Conservation (phyloP, 768 basidiomycete genomes). For the Termitomyces sp. region DNA sequence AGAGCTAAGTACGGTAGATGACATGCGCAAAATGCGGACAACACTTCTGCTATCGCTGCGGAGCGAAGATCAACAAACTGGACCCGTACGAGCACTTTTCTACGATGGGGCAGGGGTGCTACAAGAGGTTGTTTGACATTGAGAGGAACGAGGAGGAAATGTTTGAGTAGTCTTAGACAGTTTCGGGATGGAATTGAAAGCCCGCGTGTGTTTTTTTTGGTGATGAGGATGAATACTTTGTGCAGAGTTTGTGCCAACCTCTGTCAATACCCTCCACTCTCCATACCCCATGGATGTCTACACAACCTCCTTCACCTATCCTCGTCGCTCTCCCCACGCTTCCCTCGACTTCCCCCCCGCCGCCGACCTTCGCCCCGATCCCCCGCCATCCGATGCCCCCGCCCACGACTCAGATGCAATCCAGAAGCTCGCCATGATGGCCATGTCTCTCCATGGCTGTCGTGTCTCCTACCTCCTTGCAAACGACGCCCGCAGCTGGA, state of each 20-base stretch:
- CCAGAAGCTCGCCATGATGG: constrained; percentile 71
- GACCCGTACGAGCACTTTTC: constrained; percentile 73
- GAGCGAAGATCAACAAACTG: constrained; percentile 36
- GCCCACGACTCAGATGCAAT: constrained; percentile 66
- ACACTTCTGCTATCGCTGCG: constrained; percentile 86
- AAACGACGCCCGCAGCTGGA: constrained; percentile 74
- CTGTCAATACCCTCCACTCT: constrained; percentile 49
- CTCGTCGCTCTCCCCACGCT: constrained; percentile 71
- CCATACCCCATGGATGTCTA: constrained; percentile 82
- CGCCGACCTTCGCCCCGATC: constrained; percentile 37
- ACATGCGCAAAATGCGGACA: constrained; percentile 66
- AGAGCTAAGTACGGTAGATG: constrained; percentile 45
- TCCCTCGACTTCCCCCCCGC: constrained; percentile 57
- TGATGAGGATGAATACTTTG: constrained; percentile 2
- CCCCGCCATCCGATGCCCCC: constrained; percentile 31
- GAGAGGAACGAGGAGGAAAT: constrained; percentile 20
- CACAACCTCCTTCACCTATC: constrained; percentile 91
- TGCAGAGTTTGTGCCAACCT: constrained; percentile 30
- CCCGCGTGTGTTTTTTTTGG: constrained; percentile 29
- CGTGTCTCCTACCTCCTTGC: constrained; percentile 75
- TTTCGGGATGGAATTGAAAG: constrained; percentile 28
- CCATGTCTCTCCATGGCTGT: constrained; percentile 77
- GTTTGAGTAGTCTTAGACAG: constrained; percentile 12
- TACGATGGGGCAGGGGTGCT: constrained; percentile 46
- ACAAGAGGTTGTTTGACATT: constrained; percentile 62